Evolutionary conservation across 257 asterid genomes (phyloP), one percentile per base, ranked within the genome.

Genomic region (Paraleonurus japonicus): DNA sequence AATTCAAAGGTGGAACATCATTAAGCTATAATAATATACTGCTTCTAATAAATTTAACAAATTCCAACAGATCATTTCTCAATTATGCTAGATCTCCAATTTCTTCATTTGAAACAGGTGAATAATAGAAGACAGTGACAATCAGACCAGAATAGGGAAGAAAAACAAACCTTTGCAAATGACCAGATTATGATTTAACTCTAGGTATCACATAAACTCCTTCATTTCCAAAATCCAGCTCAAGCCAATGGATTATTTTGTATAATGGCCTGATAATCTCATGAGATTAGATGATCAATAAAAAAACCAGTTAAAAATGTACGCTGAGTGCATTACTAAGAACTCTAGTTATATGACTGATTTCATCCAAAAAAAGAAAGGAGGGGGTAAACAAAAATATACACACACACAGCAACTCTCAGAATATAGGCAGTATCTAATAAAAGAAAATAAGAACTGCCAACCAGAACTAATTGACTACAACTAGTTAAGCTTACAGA

Each of bases 91-190:
- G 12, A 69, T 8, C 35, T 54, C 39, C 59, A 7, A 66, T 66
- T 50, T 30, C 62, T 16, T 50, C 63, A 30, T 57, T 53, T 32
- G 9, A 35, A 20, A 20, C 35, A 68, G 53, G 53, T 30, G 63
- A 19, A 23, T 48, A 32, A 37, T 7, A 47, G 8, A 47, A 47
- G 54, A 16, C 16, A 22, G 27, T 26, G 11, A 67, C 54, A 59
- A 58, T 30, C 60, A 54, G 58, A 51, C 53, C 23, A 19, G 50
- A 16, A 66, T 13, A 30, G 41, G 26, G 26, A 55, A 70, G 55
- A 70, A 64, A 70, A 70, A 20, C 80, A 16, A 58, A 79, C 78
- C 79, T 75, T 75, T 64, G n/a, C 2, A 69, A 24, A 26, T 23
- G 71, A 50, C 39, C 58, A 23, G 72, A 39, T 59, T 19, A 48